Conservation (phyloP, 2,329 filamentous ascomycete genomes). For the Emmonsiellopsis sp. region DNA sequence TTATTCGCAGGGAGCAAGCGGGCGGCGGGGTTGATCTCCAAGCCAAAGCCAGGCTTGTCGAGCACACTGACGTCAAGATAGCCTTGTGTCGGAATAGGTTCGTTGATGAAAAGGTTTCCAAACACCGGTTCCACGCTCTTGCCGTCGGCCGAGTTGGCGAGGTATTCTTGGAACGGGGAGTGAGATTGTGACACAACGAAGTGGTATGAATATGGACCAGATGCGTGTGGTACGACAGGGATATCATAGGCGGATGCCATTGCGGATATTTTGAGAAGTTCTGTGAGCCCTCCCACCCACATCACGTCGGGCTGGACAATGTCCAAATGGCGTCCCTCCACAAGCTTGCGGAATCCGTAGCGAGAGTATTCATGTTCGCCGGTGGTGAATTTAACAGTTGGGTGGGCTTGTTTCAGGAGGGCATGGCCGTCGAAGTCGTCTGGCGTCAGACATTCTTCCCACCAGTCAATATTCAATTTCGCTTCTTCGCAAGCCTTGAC, state of each 20-base stretch:
- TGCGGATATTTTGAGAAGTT: slow-evolving; percentile 78
- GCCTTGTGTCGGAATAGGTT: slow-evolving; percentile 77
- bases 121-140: slow-evolving; percentile 86
- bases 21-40: slow-evolving; percentile 74
- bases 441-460: slow-evolving; percentile 86
- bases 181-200: slow-evolving; percentile 91
- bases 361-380: slow-evolving; percentile 93
- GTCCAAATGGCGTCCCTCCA: slow-evolving; percentile 84
- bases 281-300: slow-evolving; percentile 91
- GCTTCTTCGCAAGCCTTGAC: slow-evolving; percentile 71
- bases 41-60: slow-evolving; percentile 82
- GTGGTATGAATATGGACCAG: slow-evolving; percentile 90
- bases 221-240: slow-evolving; percentile 89
- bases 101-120: slow-evolving; percentile 80
- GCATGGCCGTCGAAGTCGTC: slow-evolving; percentile 89
- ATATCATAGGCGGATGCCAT: slow-evolving; percentile 91
- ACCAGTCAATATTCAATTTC: slow-evolving; percentile 88
- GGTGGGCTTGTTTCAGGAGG: slow-evolving; percentile 82
- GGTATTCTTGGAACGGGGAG: slow-evolving; percentile 90
- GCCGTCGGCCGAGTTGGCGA: slow-evolving; percentile 86
- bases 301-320: slow-evolving; percentile 95
- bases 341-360: slow-evolving; percentile 88
- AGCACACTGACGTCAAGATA: slow-evolving; percentile 70
- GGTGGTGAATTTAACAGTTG: slow-evolving; percentile 85
- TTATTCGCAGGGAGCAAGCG: slow-evolving; percentile 68